A percentile compares a stretch with the other conserved stretches of the same genome.
These are phyloP conservation scores for Botrytis sinoallii DNA, from an alignment of 2,329 filamentous ascomycete species.

Conservation along the genomic window DNA sequence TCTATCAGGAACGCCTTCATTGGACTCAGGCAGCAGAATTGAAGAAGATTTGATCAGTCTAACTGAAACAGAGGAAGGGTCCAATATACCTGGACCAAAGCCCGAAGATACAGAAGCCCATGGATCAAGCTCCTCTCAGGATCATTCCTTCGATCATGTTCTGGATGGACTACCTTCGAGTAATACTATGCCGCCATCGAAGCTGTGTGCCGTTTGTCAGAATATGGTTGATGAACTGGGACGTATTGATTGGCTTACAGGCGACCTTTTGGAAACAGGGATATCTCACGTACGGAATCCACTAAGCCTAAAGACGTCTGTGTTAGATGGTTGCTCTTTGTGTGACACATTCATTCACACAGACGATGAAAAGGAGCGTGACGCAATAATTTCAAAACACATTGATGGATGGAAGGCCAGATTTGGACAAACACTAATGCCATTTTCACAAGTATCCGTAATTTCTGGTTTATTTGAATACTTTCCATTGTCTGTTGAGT, in stretches of 20 bases:
- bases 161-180: neutral
- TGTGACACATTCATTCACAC: neutral
- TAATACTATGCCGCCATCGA: neutral
- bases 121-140: rapidly evolving
- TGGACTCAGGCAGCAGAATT: neutral
- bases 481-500: too few relatives aligned
- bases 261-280: too few relatives aligned
- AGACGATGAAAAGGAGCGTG: neutral
- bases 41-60: rapidly evolving
- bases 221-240: neutral
- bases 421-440: neutral
- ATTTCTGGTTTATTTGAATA: too few relatives aligned
- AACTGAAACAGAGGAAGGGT: neutral
- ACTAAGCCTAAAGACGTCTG: neutral
- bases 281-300: neutral
- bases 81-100: rapidly evolving
- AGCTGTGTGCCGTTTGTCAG: neutral
- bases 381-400: rapidly evolving
- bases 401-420: neutral
- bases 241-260: too few relatives aligned
- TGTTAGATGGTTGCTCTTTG: neutral
- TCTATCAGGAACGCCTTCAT: neutral
- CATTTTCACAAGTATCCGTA: too few relatives aligned
- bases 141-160: neutral
- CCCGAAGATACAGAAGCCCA: neutral